Percentiles rank a stretch among this genome's conserved stretches.
phyloP scores from a whole-genome alignment of 2,329 filamentous ascomycete species.

The Apiospora koreana region DNA sequence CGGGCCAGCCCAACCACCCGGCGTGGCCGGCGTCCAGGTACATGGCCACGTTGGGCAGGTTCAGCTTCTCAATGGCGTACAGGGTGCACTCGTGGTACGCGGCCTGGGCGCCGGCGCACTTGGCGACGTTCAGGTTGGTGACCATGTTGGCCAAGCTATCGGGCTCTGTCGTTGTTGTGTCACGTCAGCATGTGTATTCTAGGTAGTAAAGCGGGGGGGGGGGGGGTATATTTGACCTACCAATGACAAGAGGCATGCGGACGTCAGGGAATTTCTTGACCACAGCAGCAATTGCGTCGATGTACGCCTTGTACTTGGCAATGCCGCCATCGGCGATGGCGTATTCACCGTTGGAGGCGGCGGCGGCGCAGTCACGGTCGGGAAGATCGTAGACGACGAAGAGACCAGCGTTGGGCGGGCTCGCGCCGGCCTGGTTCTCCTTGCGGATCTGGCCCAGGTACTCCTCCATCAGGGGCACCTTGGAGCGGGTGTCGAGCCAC shows the following conservation, averaged over 20 bases:
- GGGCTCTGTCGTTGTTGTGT: constrained; percentile 42
- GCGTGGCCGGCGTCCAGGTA: constrained; percentile 60
- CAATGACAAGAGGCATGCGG: constrained; percentile 46
- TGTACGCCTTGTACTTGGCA: constrained; percentile 57
- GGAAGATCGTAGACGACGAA: constrained; percentile 61
- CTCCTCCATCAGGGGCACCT: constrained; percentile 46
- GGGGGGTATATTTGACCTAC: constrained; percentile 25
- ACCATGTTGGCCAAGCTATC: constrained; percentile 61
- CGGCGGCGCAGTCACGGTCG: constrained; percentile 58
- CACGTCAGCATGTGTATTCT: constrained; percentile 17
- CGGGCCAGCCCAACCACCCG: constrained; percentile 60
- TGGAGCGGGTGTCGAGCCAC: constrained; percentile 54
- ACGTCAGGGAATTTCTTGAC: constrained; percentile 45
- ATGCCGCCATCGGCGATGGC: constrained; percentile 50
- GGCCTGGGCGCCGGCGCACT: constrained; percentile 48
- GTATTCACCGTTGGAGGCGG: constrained; percentile 59
- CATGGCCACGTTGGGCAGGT: constrained; percentile 58
- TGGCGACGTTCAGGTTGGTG: constrained; percentile 53
- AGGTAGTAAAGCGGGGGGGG: constrained; percentile 19
- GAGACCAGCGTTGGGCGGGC: constrained; percentile 44
- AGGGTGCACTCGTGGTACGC: constrained; percentile 51
- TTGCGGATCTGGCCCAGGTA: constrained; percentile 47
- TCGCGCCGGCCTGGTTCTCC: constrained; percentile 39
- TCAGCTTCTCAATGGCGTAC: constrained; percentile 52
- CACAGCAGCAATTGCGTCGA: constrained; percentile 46